Evolutionary conservation across 2,329 filamentous ascomycete species (phyloP).

Genomic region (Exophiala bonariae): DNA sequence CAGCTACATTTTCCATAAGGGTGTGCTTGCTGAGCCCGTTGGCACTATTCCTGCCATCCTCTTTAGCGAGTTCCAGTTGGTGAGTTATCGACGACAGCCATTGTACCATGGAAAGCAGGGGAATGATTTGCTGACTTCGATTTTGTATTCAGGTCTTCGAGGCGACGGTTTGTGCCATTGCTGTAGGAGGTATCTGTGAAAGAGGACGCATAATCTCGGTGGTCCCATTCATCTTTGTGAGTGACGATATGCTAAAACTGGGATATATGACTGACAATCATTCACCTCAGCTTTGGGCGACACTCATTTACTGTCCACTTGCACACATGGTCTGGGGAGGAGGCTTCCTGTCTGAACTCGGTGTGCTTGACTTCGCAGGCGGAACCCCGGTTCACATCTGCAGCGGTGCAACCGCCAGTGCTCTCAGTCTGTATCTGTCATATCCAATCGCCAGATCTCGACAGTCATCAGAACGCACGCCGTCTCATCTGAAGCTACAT

Average conservation of each 20-base stretch:
- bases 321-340: conserved; percentile 80
- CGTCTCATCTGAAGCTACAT: conserved; percentile 46
- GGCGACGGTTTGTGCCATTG: conserved; percentile 53
- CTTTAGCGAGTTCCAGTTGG: conserved; percentile 54
- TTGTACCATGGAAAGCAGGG: no score
- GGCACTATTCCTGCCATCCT: conserved; percentile 52
- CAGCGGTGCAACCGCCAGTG: conserved; percentile 54
- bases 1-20: conserved; percentile 46
- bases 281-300: conserved; percentile 58
- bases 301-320: conserved; percentile 67
- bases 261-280: no score
- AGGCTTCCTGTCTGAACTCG: conserved; percentile 69
- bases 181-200: conserved; percentile 51
- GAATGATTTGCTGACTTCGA: no score
- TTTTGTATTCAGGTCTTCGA: conserved; percentile 35
- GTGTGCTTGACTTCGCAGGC: conserved; percentile 72
- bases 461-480: conserved; percentile 45
- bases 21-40: conserved; percentile 49
- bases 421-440: conserved; percentile 50
- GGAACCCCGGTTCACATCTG: conserved; percentile 75
- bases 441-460: conserved; percentile 51
- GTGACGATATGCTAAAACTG: background rate
- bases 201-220: conserved; percentile 47
- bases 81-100: no score
- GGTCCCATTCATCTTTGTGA: conserved; percentile 48